Evolutionary conservation across 768 basidiomycete genomes (phyloP).

Genomic region (Boletus speciosus): DNA sequence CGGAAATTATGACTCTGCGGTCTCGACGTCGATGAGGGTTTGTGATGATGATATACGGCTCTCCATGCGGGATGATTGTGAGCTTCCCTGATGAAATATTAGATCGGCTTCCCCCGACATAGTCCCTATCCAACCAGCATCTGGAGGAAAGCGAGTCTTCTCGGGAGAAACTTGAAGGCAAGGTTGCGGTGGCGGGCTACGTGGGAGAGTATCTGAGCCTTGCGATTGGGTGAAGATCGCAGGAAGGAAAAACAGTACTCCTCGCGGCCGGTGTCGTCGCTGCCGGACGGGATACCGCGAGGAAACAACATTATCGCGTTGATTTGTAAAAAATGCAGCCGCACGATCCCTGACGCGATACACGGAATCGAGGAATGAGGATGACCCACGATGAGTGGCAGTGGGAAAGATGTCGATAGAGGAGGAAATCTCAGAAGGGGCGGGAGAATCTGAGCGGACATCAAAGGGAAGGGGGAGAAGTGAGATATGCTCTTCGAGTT

Average conservation of each 20-base stretch:
- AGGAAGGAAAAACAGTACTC: constrained; percentile 78
- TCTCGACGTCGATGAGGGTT: constrained; percentile 29
- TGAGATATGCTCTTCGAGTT: constrained; percentile 46
- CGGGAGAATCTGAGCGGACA: constrained; percentile 54
- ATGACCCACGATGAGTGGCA: constrained; percentile 34
- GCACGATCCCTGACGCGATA: constrained; percentile 57
- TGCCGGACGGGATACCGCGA: constrained; percentile 49
- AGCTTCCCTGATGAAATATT: constrained; percentile 27
- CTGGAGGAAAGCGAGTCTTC: constrained; percentile 40
- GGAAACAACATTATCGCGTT: constrained; percentile 33
- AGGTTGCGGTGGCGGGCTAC: constrained; percentile 32
- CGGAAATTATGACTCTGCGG: constrained; percentile 18
- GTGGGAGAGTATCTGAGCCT: constrained; percentile 27
- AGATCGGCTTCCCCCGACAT: constrained; percentile 19
- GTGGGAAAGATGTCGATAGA: constrained; percentile 41
- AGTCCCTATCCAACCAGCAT: constrained; percentile 33
- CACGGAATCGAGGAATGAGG: constrained; percentile 50
- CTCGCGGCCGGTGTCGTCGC: constrained; percentile 49
- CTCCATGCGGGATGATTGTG: constrained; percentile 29
- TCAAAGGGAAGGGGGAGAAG: constrained; percentile 65
- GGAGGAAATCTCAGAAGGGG: constrained; percentile 46
- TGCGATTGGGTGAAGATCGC: constrained; percentile 63
- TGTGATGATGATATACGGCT: constrained; percentile 27
- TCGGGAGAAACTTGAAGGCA: constrained; percentile 37
- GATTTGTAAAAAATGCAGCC: constrained; percentile 41